These are phyloP conservation scores for Neocucurbitaria cava DNA, from an alignment of 2,329 filamentous ascomycete species.

Conservation along the genomic window DNA sequence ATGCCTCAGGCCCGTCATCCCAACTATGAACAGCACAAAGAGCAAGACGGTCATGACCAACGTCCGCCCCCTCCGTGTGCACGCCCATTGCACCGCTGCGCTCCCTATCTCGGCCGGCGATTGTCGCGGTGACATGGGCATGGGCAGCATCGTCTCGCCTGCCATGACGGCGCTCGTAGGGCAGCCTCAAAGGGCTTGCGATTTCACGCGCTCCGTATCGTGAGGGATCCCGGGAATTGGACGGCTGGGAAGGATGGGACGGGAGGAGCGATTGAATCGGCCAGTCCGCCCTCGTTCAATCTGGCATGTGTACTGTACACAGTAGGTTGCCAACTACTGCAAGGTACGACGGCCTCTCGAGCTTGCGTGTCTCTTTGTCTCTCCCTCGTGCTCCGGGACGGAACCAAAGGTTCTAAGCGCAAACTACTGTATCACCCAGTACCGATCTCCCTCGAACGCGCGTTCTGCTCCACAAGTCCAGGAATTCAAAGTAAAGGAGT, in stretches of 20 bases:
- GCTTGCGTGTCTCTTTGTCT: not conserved
- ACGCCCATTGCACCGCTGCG: conserved; percentile 40
- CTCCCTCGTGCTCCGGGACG: not conserved
- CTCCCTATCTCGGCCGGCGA: conserved; percentile 29
- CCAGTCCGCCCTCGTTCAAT: not conserved
- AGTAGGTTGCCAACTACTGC: conserved; percentile 1
- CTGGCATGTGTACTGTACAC: not conserved
- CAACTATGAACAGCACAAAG: conserved; percentile 28
- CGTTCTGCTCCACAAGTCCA: not conserved
- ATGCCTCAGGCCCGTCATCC: conserved; percentile 24
- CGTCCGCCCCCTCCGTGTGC: conserved; percentile 38
- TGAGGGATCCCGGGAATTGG: not conserved
- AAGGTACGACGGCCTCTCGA: not conserved
- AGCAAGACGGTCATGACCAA: conserved; percentile 28
- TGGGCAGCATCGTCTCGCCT: conserved; percentile 30
- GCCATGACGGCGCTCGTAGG: conserved; percentile 18
- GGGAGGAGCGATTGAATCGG: not conserved
- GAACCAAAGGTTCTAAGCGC: not conserved
- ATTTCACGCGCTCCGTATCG: not conserved
- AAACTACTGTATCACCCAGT: not conserved
- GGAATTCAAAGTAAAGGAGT: not conserved
- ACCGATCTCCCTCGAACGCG: not conserved
- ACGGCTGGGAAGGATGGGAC: not conserved
- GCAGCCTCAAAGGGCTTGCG: not conserved
- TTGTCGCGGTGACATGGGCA: conserved; percentile 35